Evolutionary conservation across 805 yeast genomes (phyloP).

Genomic region (Yamadazyma phyllophila): DNA sequence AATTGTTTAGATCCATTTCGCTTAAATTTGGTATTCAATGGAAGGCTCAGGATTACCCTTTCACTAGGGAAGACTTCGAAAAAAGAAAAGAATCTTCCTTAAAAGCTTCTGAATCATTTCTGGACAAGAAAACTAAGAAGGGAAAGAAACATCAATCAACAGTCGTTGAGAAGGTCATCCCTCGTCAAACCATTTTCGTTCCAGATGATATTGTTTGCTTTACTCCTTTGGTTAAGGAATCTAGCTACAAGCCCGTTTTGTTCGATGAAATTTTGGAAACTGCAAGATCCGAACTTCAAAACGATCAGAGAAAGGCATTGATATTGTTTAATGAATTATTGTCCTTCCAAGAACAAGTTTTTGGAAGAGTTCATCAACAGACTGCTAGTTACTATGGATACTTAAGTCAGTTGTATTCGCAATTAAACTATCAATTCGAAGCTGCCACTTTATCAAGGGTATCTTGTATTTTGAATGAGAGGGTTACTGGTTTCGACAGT

Average conservation of each 20-base stretch:
- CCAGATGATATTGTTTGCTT: slow-evolving; percentile 65
- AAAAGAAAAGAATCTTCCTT: slow-evolving; percentile 21
- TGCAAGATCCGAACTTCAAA: slow-evolving; percentile 46
- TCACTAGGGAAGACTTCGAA: slow-evolving; percentile 43
- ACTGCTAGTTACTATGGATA: slow-evolving; percentile 68
- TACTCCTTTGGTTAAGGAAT: slow-evolving; percentile 73
- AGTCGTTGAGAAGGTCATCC: slow-evolving; percentile 12
- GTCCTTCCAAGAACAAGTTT: slow-evolving; percentile 74
- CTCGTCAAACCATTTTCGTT: slow-evolving; percentile 44
- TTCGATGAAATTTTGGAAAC: slow-evolving; percentile 75
- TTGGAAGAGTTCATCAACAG: slow-evolving; percentile 76
- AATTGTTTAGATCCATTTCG: slow-evolving; percentile 69
- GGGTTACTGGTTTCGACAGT: slow-evolving; percentile 78
- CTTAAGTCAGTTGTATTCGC: slow-evolving; percentile 66
- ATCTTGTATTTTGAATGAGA: slow-evolving; percentile 72
- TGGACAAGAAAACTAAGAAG: slow-evolving; percentile 33
- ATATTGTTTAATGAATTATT: slow-evolving; percentile 66
- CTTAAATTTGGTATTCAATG: slow-evolving; percentile 85
- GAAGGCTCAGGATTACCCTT: slow-evolving; percentile 50
- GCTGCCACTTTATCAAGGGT: slow-evolving; percentile 67
- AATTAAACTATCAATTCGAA: slow-evolving; percentile 51
- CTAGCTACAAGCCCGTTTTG: slow-evolving; percentile 61
- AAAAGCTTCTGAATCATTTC: slow-evolving; percentile 9
- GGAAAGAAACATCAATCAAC: slow-evolving; percentile 18
- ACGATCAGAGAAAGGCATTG: slow-evolving; percentile 55